Evolutionary conservation across 257 asterid species (phyloP), one percentile per base, ranked within the genome.

Genomic region (Galeopsis tetrahit): DNA sequence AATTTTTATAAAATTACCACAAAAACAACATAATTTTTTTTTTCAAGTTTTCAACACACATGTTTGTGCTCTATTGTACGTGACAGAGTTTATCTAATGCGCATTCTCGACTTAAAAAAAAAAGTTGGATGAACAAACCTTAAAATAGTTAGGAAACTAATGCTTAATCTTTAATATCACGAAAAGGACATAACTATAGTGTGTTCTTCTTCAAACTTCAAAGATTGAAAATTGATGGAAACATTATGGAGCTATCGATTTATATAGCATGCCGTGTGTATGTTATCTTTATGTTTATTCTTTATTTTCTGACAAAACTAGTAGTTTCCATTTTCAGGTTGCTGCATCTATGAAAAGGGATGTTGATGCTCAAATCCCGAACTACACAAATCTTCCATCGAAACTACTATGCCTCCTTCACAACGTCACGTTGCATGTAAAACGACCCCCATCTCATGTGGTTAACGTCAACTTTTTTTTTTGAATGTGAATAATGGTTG

Each of bases 301-400:
- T 36, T 55, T 65, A 10, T 21, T 43, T 48, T 10, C 42, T 4
- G 63, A 39, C 28, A 52, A 52, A 52, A 15, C 6, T 15, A 14
- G 52, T 21, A n/a, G 15, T 28, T 63, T 40, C 2, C 4, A 17
- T 75, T 69, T 63, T 58, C 89, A 93, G 98, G 98, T 93, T 70
- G 96, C 98, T 4, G 98, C 97, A 11, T 93, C 97, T 6, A 89
- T 91, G 98, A 90, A 86, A 78, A 90, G 84, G 79, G 93, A 89
- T 3, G 85, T 84, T 1, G 96, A 90, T 84, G 95, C 84, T 69
- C 96, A 89, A 78, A 86, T 87, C 66, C 98, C 98, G 0, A 93
- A 83, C 85, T 93, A 93, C 75, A 86, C 96, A 4, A 90, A 87
- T 82, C 98, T 93, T 76, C 97, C 97, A 56, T 87, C 96, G 3